A percentile compares a stretch with the other conserved stretches of the same genome.
Conservation (phyloP, 805 yeast species). For the Kregervanrija delftensis region DNA sequence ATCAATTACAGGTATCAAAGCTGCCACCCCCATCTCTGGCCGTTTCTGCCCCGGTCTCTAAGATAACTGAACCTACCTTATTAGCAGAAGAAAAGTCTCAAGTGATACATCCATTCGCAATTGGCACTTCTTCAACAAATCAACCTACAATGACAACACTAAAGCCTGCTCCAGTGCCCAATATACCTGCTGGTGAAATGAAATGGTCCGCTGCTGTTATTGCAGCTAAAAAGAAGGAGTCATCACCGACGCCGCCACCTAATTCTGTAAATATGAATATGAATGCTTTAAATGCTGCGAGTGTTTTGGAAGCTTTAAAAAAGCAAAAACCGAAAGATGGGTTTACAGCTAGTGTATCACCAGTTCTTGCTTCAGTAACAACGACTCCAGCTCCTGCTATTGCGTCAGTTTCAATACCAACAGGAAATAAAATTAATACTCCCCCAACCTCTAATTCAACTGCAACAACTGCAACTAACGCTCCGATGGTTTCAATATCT, state of each 20-base stretch:
- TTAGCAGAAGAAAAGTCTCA: slow-evolving; percentile 5
- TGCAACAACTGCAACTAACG: neutral
- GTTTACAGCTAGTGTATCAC: slow-evolving; percentile 3
- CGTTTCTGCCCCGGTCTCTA: neutral
- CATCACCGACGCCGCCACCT: neutral
- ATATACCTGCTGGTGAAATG: slow-evolving; percentile 22
- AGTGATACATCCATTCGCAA: slow-evolving; percentile 13
- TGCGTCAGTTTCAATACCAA: slow-evolving; percentile 4
- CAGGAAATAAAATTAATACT: neutral
- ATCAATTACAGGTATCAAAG: neutral
- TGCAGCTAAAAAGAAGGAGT: slow-evolving; percentile 12
- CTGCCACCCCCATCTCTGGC: neutral
- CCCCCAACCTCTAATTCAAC: neutral
- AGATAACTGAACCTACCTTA: neutral
- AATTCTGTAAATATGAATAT: slow-evolving; percentile 13
- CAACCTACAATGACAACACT: slow-evolving; percentile 23
- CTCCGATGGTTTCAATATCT: slow-evolving; percentile 3
- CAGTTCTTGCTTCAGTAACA: slow-evolving; percentile 4
- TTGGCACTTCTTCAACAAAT: slow-evolving; percentile 11
- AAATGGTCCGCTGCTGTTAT: slow-evolving; percentile 30
- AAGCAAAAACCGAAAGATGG: slow-evolving; percentile 27
- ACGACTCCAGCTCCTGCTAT: slow-evolving; percentile 2
- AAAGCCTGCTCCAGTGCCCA: slow-evolving; percentile 31
- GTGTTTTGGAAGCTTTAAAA: slow-evolving; percentile 30
- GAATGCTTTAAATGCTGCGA: slow-evolving; percentile 31